These are phyloP conservation scores for Trypethelium eluteriae DNA, from an alignment of 495 filamentous ascomycete species.

Conservation along the genomic window DNA sequence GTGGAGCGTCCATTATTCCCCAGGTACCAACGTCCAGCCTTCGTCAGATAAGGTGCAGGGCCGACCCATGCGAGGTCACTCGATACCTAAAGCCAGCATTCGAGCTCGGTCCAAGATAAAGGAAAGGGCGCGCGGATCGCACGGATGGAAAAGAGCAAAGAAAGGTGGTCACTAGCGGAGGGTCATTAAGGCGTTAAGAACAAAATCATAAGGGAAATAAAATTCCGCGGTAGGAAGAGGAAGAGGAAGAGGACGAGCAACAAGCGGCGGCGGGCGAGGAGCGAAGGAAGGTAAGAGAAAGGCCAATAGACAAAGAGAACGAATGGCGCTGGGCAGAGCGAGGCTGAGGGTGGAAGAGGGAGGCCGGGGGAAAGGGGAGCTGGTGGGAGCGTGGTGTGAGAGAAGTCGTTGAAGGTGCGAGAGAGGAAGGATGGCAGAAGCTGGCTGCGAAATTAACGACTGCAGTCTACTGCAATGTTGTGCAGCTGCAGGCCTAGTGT, in stretches of 20 bases:
- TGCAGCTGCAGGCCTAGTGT: constrained; percentile 7
- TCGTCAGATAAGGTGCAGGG: constrained; percentile 3
- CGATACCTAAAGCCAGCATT: neutral
- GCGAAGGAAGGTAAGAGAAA: neutral
- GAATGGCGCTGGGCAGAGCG: constrained; percentile 5
- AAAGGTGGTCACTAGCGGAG: neutral
- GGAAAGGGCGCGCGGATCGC: neutral
- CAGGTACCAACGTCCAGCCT: constrained; percentile 10
- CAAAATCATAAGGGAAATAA: neutral
- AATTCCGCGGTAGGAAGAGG: neutral
- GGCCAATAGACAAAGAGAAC: neutral
- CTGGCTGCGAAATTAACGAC: constrained; percentile 10
- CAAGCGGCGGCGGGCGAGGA: neutral
- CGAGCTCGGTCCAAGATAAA: neutral
- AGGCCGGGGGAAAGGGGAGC: constrained; percentile 4
- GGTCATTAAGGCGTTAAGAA: constrained; percentile 6
- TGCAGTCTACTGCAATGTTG: constrained; percentile 13
- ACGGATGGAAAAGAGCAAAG: neutral
- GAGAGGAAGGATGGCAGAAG: constrained; percentile 8
- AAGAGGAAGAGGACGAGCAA: neutral
- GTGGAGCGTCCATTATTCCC: constrained; percentile 11
- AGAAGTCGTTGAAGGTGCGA: neutral
- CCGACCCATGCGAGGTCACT: constrained; percentile 9
- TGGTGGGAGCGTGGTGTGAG: neutral
- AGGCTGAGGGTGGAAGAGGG: neutral